Percentiles rank a stretch among this genome's conserved stretches.
Evolutionary conservation across 1,139 yeast genomes (phyloP).

Genomic region (Eremothecium sinecaudum): DNA sequence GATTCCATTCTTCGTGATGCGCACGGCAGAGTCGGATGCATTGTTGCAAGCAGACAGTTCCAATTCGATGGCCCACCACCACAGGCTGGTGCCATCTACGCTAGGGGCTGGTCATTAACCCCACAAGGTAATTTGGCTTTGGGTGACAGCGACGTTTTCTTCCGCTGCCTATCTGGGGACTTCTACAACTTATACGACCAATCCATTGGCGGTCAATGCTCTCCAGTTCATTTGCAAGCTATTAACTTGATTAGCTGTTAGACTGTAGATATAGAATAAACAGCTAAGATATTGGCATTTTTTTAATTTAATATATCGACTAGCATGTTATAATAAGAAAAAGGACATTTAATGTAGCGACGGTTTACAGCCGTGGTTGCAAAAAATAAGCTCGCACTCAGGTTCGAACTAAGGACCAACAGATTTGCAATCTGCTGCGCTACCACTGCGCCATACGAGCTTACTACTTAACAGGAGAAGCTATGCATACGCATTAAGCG

Average conservation of each 20-base stretch:
- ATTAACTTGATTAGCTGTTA: slow-evolving; percentile 59
- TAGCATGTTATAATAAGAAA: too few species aligned
- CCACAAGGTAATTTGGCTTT: slow-evolving; percentile 57
- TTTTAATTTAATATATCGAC: too few species aligned
- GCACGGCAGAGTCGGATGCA: slow-evolving; percentile 66
- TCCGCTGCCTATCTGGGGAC: slow-evolving; percentile 70
- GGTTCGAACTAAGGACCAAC: slow-evolving; percentile 82
- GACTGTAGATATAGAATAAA: too few species aligned
- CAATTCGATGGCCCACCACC: slow-evolving; percentile 86
- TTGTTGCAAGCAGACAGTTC: slow-evolving; percentile 80
- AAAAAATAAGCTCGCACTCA: slow-evolving; percentile 56
- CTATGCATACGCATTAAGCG: too few species aligned
- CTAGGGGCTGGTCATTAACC: slow-evolving; percentile 69
- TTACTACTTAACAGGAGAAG: too few species aligned
- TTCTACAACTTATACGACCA: slow-evolving; percentile 78
- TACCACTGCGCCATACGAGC: slow-evolving; percentile 85
- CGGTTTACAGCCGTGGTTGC: too few species aligned
- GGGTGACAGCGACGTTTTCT: slow-evolving; percentile 57
- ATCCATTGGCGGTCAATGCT: slow-evolving; percentile 57
- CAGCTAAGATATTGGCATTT: too few species aligned
- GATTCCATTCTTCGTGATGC: slow-evolving; percentile 49
- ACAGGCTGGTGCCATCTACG: slow-evolving; percentile 76
- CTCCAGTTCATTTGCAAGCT: slow-evolving; percentile 51
- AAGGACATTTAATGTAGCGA: too few species aligned
- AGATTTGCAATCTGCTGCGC: slow-evolving; percentile 90